Conservation (phyloP, 306 rosid genomes). For the Senna tora region DNA sequence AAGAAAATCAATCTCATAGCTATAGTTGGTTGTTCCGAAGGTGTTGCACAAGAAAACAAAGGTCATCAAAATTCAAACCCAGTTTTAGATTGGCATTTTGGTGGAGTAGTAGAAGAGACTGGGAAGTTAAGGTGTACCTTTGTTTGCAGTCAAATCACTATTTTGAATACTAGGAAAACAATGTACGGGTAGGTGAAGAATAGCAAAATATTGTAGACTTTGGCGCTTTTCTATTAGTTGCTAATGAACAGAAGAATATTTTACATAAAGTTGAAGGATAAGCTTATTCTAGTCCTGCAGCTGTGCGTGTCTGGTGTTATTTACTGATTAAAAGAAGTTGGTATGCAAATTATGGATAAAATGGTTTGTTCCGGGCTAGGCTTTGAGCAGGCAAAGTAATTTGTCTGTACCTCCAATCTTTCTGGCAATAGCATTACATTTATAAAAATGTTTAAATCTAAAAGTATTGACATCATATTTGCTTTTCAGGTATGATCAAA, state of each 20-base stretch:
- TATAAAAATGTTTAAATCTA: slow-evolving; percentile 26
- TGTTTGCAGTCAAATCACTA: background rate
- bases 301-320: background rate
- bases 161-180: no score
- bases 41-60: background rate
- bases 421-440: slow-evolving; percentile 27
- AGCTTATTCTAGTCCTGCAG: slow-evolving; percentile 2
- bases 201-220: background rate
- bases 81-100: no score
- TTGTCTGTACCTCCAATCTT: slow-evolving; percentile 16
- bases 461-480: slow-evolving; percentile 31
- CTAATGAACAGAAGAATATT: background rate
- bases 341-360: background rate
- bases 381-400: slow-evolving; percentile 8
- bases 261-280: background rate
- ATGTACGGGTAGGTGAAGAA: no score
- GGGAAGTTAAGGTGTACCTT: no score
- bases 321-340: background rate
- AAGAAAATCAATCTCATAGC: background rate
- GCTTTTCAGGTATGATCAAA: slow-evolving; percentile 89
- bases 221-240: background rate
- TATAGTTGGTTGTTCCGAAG: background rate
- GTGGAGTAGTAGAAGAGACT: no score
- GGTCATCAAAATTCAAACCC: no score
- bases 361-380: background rate